A percentile compares a stretch with the other conserved stretches of the same genome.
These are phyloP conservation scores for Perkinsus marinus DNA, from an alignment of 169 alveolate species.

Conservation along the genomic window DNA sequence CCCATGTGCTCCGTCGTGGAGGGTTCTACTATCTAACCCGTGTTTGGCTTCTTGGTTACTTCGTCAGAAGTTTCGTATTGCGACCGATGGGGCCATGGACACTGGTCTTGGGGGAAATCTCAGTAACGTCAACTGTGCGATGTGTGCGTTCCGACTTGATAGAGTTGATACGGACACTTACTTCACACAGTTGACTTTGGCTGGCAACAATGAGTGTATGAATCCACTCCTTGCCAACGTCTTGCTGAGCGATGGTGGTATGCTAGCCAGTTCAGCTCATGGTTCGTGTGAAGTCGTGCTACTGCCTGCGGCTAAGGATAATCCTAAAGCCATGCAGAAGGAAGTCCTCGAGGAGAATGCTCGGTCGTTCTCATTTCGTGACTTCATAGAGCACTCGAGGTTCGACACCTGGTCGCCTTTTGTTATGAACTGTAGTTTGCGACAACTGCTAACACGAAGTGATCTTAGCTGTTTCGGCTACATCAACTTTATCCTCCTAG, in stretches of 20 bases:
- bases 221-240: neutral
- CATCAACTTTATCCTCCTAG: neutral
- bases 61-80: neutral
- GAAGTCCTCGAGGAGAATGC: neutral
- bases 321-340: neutral
- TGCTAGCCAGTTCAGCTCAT: neutral
- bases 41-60: neutral
- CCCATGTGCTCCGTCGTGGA: neutral
- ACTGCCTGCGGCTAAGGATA: neutral
- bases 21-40: neutral
- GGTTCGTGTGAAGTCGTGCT: neutral
- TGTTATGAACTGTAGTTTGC: neutral
- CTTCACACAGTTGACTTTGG: neutral
- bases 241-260: neutral
- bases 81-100: neutral
- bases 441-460: neutral
- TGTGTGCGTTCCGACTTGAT: neutral
- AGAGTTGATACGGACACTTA: neutral
- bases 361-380: neutral
- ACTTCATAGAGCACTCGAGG: neutral
- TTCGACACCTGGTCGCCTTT: neutral
- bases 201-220: neutral
- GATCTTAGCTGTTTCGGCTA: neutral
- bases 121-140: neutral
- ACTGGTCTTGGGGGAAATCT: neutral